Evolutionary conservation across 305 asterid species (phyloP).

Genomic region (Fraxinus dipetala): DNA sequence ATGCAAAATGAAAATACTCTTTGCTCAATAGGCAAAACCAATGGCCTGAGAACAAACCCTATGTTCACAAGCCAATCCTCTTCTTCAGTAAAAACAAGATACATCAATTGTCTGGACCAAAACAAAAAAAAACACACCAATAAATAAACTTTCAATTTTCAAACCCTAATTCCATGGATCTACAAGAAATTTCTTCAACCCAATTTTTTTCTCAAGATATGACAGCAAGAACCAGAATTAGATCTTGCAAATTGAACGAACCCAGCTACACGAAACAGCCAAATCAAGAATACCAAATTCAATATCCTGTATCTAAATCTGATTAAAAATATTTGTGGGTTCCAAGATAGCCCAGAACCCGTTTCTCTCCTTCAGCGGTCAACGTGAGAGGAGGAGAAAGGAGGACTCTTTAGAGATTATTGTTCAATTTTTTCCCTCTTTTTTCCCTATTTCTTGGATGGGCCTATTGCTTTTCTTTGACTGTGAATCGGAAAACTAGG

Average conservation of each 20-base stretch:
- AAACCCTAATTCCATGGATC: constrained; percentile 20
- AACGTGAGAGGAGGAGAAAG: neutral
- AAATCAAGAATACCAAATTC: constrained; percentile 10
- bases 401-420: constrained; percentile 14
- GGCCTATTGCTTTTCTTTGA: neutral
- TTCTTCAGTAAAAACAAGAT: constrained; percentile 44
- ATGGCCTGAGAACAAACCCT: constrained; percentile 80
- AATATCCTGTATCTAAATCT: constrained; percentile 12
- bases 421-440: constrained; percentile 4
- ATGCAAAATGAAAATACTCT: constrained; percentile 46
- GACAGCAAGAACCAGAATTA: neutral
- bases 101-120: constrained; percentile 56
- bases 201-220: neutral
- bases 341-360: neutral
- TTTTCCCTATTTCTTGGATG: constrained; percentile 35
- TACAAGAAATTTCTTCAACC: constrained; percentile 13
- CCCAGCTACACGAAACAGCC: constrained; percentile 17
- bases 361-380: constrained; percentile 6
- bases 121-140: neutral
- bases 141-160: constrained; percentile 29
- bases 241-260: constrained; percentile 11
- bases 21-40: constrained; percentile 50
- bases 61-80: constrained; percentile 71
- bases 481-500: neutral
- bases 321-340: constrained; percentile 27